Evolutionary conservation across 495 filamentous ascomycete species (phyloP).

Genomic region (Neurospora hispaniola): DNA sequence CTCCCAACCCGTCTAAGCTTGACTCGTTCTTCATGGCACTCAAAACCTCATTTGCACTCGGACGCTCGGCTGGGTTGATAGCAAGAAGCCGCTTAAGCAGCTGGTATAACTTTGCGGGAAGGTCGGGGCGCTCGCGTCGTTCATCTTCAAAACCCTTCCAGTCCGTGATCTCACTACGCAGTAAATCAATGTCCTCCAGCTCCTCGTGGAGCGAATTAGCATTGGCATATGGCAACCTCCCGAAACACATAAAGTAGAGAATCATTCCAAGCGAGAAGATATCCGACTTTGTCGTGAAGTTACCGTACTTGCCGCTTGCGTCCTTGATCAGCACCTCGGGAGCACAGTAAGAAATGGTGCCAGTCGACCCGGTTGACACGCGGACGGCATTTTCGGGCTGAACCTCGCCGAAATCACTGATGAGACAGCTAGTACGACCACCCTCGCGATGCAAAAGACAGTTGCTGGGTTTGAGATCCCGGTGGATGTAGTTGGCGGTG

Average conservation of each 20-base stretch:
- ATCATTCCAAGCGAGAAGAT: constrained; percentile 98
- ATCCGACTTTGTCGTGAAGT: constrained; percentile 93
- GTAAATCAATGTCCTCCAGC: constrained; percentile 79
- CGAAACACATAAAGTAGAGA: constrained; percentile 94
- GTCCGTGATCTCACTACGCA: constrained; percentile 74
- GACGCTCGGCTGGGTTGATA: constrained; percentile 64
- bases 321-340: constrained; percentile 78
- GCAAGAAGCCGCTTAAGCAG: constrained; percentile 73
- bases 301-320: constrained; percentile 62
- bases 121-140: constrained; percentile 59
- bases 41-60: constrained; percentile 82
- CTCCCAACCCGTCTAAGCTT: constrained; percentile 27
- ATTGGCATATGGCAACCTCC: constrained; percentile 70
- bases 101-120: constrained; percentile 78
- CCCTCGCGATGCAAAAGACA: constrained; percentile 77
- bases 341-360: constrained; percentile 95
- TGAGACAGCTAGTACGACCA: constrained; percentile 61
- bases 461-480: constrained; percentile 92
- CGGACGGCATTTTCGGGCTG: constrained; percentile 70
- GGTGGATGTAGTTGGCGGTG: constrained; percentile 87
- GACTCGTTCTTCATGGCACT: constrained; percentile 62
- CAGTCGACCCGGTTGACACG: constrained; percentile 84
- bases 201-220: constrained; percentile 85
- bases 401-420: constrained; percentile 96
- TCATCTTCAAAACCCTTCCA: constrained; percentile 83